These are phyloP conservation scores for Syncephalastrum racemosum DNA, from an alignment of 371 early-diverging fungal genomes.

Conservation along the genomic window DNA sequence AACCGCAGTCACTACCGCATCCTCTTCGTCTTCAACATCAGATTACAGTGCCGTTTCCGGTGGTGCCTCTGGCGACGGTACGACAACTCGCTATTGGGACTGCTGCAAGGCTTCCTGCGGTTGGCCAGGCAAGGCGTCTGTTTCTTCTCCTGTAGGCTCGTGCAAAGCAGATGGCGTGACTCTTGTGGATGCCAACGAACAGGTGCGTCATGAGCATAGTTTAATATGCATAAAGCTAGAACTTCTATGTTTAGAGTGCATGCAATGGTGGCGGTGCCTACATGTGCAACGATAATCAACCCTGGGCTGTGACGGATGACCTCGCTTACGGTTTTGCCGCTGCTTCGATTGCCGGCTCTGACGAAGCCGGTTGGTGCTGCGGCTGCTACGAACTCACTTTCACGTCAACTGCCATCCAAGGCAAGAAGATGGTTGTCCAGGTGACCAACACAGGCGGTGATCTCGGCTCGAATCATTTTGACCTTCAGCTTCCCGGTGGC, in stretches of 20 bases:
- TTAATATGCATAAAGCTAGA: neutral
- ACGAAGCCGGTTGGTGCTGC: constrained; percentile 41
- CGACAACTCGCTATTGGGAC: constrained; percentile 51
- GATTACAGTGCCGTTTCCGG: constrained; percentile 19
- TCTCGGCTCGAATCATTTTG: constrained; percentile 41
- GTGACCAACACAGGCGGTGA: constrained; percentile 51
- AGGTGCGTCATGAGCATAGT: neutral
- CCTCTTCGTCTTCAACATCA: constrained; percentile 5
- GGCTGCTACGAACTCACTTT: constrained; percentile 49
- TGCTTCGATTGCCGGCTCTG: constrained; percentile 27
- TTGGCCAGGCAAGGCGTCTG: constrained; percentile 39
- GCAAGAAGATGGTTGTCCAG: constrained; percentile 50
- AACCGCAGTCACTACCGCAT: neutral
- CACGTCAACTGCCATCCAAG: constrained; percentile 29
- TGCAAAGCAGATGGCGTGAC: constrained; percentile 37
- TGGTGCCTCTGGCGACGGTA: constrained; percentile 32
- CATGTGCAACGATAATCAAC: constrained; percentile 49
- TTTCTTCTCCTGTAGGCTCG: constrained; percentile 28
- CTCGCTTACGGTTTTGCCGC: constrained; percentile 53
- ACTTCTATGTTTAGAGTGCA: constrained; percentile 17
- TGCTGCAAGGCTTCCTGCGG: constrained; percentile 51
- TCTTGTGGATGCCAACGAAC: constrained; percentile 23
- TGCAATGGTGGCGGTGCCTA: constrained; percentile 41
- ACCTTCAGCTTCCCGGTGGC: constrained; percentile 51
- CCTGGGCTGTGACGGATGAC: constrained; percentile 37